A percentile compares a stretch with the other conserved stretches of the same genome.
Conservation (phyloP, 495 filamentous ascomycete genomes). For the Aspergillus mulundensis region DNA sequence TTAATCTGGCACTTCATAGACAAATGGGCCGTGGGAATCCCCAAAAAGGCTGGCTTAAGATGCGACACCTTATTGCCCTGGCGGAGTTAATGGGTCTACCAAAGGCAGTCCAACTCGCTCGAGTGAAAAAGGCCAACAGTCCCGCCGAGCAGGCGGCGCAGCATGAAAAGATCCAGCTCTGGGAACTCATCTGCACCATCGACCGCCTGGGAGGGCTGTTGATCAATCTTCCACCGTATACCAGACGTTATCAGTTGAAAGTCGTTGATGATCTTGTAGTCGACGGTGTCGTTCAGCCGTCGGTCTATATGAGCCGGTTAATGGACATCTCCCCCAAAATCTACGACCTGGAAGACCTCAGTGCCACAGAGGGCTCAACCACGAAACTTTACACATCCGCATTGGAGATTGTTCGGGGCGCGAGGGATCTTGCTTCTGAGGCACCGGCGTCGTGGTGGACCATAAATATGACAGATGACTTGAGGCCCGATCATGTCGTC, state of each 20-base stretch:
- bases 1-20: conserved; percentile 5
- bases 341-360: conserved; percentile 26
- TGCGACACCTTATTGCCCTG: conserved; percentile 25
- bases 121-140: conserved; percentile 8
- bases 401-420: conserved; percentile 18
- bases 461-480: background rate
- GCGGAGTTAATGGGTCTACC: conserved; percentile 30
- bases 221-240: conserved; percentile 27
- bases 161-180: conserved; percentile 20
- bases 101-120: conserved; percentile 7
- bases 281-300: conserved; percentile 23
- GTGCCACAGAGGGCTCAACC: background rate
- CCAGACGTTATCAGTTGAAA: conserved; percentile 13
- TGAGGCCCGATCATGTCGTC: conserved; percentile 22
- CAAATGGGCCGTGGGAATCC: conserved; percentile 24
- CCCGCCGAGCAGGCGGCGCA: background rate
- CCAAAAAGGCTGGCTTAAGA: conserved; percentile 24
- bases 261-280: conserved; percentile 8
- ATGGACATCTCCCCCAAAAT: conserved; percentile 22
- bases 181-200: conserved; percentile 25
- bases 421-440: conserved; percentile 20
- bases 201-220: conserved; percentile 28
- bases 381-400: conserved; percentile 18
- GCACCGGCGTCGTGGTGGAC: conserved; percentile 26
- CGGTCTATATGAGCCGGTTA: conserved; percentile 21